A percentile compares a stretch with the other conserved stretches of the same genome.
Evolutionary conservation across 768 basidiomycete species (phyloP).

Genomic region (Pisolithus orientalis): DNA sequence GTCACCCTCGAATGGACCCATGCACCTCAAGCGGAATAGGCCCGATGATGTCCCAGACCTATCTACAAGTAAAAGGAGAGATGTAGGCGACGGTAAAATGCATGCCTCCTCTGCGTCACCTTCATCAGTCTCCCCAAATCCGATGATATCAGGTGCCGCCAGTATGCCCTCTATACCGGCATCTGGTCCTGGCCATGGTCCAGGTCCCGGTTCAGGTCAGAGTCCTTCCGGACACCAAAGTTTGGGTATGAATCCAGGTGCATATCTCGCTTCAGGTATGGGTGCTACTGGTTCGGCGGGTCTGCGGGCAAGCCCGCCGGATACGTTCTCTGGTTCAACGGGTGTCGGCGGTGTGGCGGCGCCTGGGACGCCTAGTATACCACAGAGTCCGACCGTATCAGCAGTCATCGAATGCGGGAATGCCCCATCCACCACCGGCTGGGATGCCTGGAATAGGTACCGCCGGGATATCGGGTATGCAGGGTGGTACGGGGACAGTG

Average conservation of each 20-base stretch:
- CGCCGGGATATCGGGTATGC: too few relatives aligned
- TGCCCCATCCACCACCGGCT: slow-evolving; percentile 19
- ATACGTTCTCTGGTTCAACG: slow-evolving; percentile 13
- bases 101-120: slow-evolving; percentile 26
- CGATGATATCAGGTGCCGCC: not conserved
- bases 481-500: not conserved
- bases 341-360: slow-evolving; percentile 10
- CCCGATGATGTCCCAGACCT: slow-evolving; percentile 42
- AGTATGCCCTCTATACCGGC: slow-evolving; percentile 9
- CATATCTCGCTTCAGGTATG: not conserved
- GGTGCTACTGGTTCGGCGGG: not conserved
- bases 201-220: not conserved
- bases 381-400: slow-evolving; percentile 28
- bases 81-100: slow-evolving; percentile 58
- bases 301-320: slow-evolving; percentile 18
- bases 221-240: not conserved
- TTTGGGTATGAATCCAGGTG: not conserved
- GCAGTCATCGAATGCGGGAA: slow-evolving; percentile 23
- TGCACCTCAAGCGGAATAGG: slow-evolving; percentile 55
- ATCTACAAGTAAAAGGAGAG: slow-evolving; percentile 54
- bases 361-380: slow-evolving; percentile 10
- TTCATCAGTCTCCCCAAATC: not conserved
- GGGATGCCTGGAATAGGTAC: not conserved
- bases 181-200: slow-evolving; percentile 1
- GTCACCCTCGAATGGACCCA: slow-evolving; percentile 20